phyloP scores from a whole-genome alignment of 2,329 filamentous ascomycete genomes.

The Aspergillus pseudoglaucus region DNA sequence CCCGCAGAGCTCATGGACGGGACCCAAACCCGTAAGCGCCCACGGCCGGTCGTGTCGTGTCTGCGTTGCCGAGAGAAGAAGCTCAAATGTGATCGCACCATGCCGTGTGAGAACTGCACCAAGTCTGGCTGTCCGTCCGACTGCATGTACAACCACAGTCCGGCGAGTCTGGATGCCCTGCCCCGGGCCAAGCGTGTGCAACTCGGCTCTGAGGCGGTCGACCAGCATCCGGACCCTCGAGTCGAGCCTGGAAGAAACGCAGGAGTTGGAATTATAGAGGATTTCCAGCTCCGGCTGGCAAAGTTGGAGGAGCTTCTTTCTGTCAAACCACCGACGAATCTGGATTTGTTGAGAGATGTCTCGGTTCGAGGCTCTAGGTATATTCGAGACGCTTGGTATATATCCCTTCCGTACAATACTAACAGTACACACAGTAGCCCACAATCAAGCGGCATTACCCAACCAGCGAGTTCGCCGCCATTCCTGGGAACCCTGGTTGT shows the following conservation, averaged over 20 bases:
- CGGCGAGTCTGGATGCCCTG: not conserved
- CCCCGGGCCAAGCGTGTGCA: slow-evolving; percentile 7
- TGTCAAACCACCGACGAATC: slow-evolving; percentile 1
- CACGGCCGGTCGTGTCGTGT: slow-evolving; percentile 18
- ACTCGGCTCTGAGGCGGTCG: not conserved
- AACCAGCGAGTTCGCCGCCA: slow-evolving; percentile 2
- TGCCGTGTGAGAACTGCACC: slow-evolving; percentile 18
- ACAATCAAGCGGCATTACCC: not conserved
- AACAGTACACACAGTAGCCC: slow-evolving; percentile 4
- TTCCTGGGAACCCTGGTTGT: slow-evolving; percentile 13
- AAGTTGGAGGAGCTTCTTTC: slow-evolving; percentile 13
- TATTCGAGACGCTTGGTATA: not conserved
- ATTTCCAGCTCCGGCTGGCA: slow-evolving; percentile 16
- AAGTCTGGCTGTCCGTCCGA: slow-evolving; percentile 10
- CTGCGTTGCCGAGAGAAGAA: slow-evolving; percentile 21
- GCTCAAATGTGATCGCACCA: slow-evolving; percentile 17
- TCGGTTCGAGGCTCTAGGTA: slow-evolving; percentile 5
- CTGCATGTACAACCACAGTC: slow-evolving; percentile 13
- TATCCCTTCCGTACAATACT: not conserved
- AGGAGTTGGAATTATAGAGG: slow-evolving; percentile 13
- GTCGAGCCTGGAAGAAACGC: not conserved
- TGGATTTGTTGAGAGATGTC: not conserved
- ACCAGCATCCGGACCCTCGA: not conserved
- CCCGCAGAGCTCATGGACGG: slow-evolving; percentile 4
- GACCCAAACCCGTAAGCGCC: slow-evolving; percentile 11